phyloP scores from a whole-genome alignment of 805 yeast genomes.

The Maudiozyma barnettii region DNA sequence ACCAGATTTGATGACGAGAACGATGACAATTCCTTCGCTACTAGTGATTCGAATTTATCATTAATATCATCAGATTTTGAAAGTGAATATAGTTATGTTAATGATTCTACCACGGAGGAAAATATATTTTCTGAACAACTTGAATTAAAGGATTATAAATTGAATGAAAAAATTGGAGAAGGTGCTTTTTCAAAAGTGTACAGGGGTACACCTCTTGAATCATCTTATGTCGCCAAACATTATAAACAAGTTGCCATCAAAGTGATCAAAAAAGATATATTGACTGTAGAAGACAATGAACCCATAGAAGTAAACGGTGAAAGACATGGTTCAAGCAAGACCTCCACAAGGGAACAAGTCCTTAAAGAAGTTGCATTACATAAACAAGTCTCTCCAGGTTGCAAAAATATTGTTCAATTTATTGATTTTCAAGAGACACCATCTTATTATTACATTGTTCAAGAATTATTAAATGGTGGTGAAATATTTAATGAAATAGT shows the following conservation, averaged over 20 bases:
- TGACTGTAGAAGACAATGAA: conserved; percentile 12
- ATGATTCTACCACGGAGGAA: neutral
- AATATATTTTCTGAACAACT: conserved; percentile 28
- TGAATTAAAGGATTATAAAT: conserved; percentile 29
- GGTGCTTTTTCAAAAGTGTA: conserved; percentile 77
- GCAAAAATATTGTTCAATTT: conserved; percentile 50
- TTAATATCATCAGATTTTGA: neutral
- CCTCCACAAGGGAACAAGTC: conserved; percentile 43
- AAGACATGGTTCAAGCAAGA: conserved; percentile 5
- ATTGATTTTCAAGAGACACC: conserved; percentile 58
- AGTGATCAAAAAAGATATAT: conserved; percentile 57
- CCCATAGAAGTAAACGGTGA: conserved; percentile 3
- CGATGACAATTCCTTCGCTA: too few relatives aligned
- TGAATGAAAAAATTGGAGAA: conserved; percentile 55
- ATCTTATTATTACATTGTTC: conserved; percentile 55
- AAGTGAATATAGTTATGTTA: neutral
- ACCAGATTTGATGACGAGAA: neutral
- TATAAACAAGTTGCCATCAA: conserved; percentile 39
- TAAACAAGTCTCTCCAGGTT: conserved; percentile 45
- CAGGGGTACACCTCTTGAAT: conserved; percentile 37
- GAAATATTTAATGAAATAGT: conserved; percentile 63
- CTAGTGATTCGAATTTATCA: conserved; percentile 1
- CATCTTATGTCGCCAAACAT: conserved; percentile 5
- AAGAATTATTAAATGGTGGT: conserved; percentile 72
- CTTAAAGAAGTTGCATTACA: conserved; percentile 70